Percentiles rank a stretch among this genome's conserved stretches.
Evolutionary conservation across 2,329 filamentous ascomycete species (phyloP).

Genomic region (Neopestalotiopsis rosae): DNA sequence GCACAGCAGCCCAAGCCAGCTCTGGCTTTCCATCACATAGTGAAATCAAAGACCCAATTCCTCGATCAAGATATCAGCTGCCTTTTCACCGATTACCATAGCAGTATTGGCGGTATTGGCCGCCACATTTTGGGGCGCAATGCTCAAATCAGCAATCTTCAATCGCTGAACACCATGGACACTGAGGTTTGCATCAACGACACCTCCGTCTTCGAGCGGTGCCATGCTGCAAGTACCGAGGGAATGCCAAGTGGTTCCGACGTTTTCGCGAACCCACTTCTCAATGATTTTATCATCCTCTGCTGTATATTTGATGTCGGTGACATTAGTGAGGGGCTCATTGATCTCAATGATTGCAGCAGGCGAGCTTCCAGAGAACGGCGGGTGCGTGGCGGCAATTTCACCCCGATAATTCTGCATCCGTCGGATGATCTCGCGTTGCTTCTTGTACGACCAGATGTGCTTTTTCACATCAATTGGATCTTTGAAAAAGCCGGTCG

Average conservation of each 20-base stretch:
- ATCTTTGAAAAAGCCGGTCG: constrained; percentile 59
- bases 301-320: constrained; percentile 48
- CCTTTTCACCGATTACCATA: constrained; percentile 50
- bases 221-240: constrained; percentile 34
- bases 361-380: constrained; percentile 43
- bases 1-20: no score
- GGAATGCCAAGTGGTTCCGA: constrained; percentile 44
- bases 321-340: constrained; percentile 29
- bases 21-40: no score
- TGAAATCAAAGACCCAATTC: constrained; percentile 27
- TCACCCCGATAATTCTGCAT: constrained; percentile 55
- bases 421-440: constrained; percentile 61
- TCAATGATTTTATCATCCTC: constrained; percentile 50
- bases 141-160: constrained; percentile 41
- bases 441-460: constrained; percentile 66
- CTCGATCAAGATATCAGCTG: constrained; percentile 41
- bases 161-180: constrained; percentile 43
- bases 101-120: constrained; percentile 53
- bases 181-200: constrained; percentile 42
- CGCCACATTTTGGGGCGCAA: constrained; percentile 37
- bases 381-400: constrained; percentile 45
- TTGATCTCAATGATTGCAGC: constrained; percentile 39
- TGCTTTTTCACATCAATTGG: constrained; percentile 55
- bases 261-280: constrained; percentile 38
- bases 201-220: constrained; percentile 38